Evolutionary conservation across 352 stramenopile genomes (phyloP).

Genomic region (Phytophthora cajani): DNA sequence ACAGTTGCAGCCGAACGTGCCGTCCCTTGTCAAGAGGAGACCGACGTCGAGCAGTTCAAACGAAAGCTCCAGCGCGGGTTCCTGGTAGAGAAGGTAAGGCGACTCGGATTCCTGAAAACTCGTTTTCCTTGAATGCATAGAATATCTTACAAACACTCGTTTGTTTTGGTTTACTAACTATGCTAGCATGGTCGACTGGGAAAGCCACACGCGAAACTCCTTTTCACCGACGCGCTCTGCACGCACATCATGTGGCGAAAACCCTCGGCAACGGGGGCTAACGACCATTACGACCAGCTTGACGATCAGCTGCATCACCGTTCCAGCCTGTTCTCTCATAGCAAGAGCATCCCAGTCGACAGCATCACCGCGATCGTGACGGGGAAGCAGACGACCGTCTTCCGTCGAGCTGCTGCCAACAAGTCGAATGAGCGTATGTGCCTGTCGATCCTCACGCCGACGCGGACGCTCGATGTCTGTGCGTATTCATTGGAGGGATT

Average conservation of each 20-base stretch:
- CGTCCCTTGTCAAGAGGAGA: constrained; percentile 6
- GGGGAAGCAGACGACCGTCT: constrained; percentile 52
- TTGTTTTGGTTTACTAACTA: background rate
- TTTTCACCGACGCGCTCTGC: constrained; percentile 47
- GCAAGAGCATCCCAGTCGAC: constrained; percentile 39
- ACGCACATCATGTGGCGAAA: constrained; percentile 54
- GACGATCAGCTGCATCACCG: constrained; percentile 14
- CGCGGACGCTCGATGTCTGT: constrained; percentile 52
- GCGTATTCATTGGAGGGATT: constrained; percentile 42
- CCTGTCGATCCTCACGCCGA: constrained; percentile 48
- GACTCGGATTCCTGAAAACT: background rate
- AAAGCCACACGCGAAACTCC: constrained; percentile 45
- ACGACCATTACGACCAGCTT: constrained; percentile 10
- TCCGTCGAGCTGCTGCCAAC: constrained; percentile 35
- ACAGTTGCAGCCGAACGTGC: background rate
- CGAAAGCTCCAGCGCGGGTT: constrained; percentile 43
- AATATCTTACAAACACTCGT: background rate
- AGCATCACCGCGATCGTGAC: constrained; percentile 44
- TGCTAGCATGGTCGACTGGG: constrained; percentile 44
- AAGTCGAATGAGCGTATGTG: constrained; percentile 37
- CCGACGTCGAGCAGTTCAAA: constrained; percentile 46
- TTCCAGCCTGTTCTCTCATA: constrained; percentile 32
- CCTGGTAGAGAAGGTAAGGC: constrained; percentile 52
- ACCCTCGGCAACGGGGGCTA: constrained; percentile 4
- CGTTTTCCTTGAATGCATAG: background rate